A percentile compares a stretch with the other conserved stretches of the same genome.
Evolutionary conservation across 2,329 filamentous ascomycete genomes (phyloP).

Genomic region (Penicillium sp.): DNA sequence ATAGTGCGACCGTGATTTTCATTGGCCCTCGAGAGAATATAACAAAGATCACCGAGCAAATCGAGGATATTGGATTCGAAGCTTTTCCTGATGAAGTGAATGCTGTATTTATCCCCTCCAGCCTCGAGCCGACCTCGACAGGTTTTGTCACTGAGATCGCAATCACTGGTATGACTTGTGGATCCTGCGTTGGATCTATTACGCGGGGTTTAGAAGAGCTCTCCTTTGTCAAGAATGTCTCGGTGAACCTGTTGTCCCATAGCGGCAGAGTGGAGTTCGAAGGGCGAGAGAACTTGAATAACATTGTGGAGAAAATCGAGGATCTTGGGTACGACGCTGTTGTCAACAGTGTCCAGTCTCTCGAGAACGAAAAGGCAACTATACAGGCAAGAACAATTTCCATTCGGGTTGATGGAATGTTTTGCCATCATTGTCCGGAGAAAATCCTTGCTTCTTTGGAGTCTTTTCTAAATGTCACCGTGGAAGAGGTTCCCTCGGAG

Average conservation of each 20-base stretch:
- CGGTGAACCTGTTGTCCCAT: conserved; percentile 54
- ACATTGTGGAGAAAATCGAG: conserved; percentile 52
- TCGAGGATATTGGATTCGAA: conserved; percentile 53
- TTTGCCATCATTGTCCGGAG: conserved; percentile 69
- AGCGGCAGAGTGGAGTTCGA: conserved; percentile 51
- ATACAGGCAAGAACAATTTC: conserved; percentile 57
- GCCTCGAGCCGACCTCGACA: conserved; percentile 1
- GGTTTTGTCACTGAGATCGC: conserved; percentile 48
- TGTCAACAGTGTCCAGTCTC: conserved; percentile 48
- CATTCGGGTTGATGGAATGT: conserved; percentile 69
- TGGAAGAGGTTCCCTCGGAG: conserved; percentile 51
- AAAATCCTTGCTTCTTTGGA: conserved; percentile 40
- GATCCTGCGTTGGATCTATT: conserved; percentile 54
- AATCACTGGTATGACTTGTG: conserved; percentile 60
- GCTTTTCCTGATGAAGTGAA: conserved; percentile 41
- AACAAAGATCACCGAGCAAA: conserved; percentile 47
- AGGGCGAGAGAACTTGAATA: conserved; percentile 46
- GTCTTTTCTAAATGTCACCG: conserved; percentile 49
- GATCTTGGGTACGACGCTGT: conserved; percentile 65
- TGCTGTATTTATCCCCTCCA: conserved; percentile 6
- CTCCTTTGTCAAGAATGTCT: conserved; percentile 47
- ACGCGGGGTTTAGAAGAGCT: conserved; percentile 48
- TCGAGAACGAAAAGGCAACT: conserved; percentile 33
- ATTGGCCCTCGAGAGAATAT: conserved; percentile 48
- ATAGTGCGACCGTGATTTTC: conserved; percentile 65